Evolutionary conservation across 78 protist species (phyloP), one percentile per base, ranked within the genome.

Genomic region (Speleostelium caveatum): DNA sequence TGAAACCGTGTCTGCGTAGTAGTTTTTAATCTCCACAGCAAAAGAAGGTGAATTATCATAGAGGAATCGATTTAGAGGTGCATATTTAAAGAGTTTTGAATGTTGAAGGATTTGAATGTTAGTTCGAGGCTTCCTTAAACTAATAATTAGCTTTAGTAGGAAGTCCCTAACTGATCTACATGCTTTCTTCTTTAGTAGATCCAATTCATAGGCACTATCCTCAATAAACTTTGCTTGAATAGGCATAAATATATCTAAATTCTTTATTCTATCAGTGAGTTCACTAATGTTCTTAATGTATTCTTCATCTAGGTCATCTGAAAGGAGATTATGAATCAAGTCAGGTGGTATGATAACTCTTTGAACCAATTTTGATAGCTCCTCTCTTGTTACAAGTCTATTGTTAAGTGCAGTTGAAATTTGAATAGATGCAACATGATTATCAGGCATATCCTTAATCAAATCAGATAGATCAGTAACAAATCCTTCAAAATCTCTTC

Each of bases 381-480:
- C 42, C 8, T 72, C 73, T 56, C 77, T 56, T 6, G 74, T 42
- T 19, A 42, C 16, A 19, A 69, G 67, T 59, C 91, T 69, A 59
- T 83, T 67, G 7, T 56, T 66, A 2, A 83, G n/a, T 42, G 91
- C 49, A 32, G 67, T 73, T 30, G 67, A 41, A 28, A 83, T 35
- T 45, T 69, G 72, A 6, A 56, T 45, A 49, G 91, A 58, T 30
- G 79, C 75, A 5, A 83, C 56, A 59, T 83, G 91, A 2, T 59
- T 69, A 59, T 83, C 91, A 26, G 91, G 91, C 91, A 83, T 83
- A 60, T 83, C 91, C 45, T 83, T 83, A 16, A 83, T 67, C n/a
- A 83, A 41, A 41, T 56, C 59, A 26, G 75, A 74, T 12, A 83
- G 51, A 8, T 83, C 91, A 7, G 19, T 53, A 21, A 68, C 63